phyloP scores from a whole-genome alignment of 2,329 filamentous ascomycete genomes.

The Verticillium nubilum region DNA sequence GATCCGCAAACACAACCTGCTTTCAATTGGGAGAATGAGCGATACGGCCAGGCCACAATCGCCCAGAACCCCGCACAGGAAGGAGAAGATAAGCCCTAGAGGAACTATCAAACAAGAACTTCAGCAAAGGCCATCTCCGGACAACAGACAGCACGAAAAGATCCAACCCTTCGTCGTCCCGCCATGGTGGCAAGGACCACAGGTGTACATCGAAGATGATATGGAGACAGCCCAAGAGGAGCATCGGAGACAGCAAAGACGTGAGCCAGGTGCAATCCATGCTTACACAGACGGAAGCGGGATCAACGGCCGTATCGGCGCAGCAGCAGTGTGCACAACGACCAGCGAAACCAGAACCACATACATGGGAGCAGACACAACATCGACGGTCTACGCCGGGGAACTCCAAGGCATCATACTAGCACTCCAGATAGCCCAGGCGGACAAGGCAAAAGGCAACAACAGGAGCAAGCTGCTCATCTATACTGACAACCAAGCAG shows the following conservation, averaged over 20 bases:
- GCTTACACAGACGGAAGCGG: conserved; percentile 8
- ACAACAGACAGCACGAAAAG: neutral
- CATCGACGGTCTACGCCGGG: neutral
- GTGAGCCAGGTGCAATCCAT: neutral
- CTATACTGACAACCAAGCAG: conserved; percentile 1
- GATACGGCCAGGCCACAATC: neutral
- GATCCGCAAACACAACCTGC: conserved; percentile 1
- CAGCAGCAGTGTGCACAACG: neutral
- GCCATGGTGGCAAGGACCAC: neutral
- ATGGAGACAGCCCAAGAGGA: neutral
- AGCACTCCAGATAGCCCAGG: neutral
- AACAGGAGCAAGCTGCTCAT: neutral
- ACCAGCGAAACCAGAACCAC: neutral
- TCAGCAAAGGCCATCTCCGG: neutral
- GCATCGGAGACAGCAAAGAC: neutral
- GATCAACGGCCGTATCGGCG: conserved; percentile 5
- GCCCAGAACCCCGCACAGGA: neutral
- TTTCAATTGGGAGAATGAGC: too few species aligned
- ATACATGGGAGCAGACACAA: neutral
- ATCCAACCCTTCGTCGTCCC: neutral
- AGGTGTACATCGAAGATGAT: neutral
- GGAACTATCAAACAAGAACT: neutral
- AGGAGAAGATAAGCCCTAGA: neutral
- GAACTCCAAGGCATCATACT: neutral
- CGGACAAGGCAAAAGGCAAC: neutral